Conservation (phyloP, 306 rosid species). For the Rubus parviflorus region DNA sequence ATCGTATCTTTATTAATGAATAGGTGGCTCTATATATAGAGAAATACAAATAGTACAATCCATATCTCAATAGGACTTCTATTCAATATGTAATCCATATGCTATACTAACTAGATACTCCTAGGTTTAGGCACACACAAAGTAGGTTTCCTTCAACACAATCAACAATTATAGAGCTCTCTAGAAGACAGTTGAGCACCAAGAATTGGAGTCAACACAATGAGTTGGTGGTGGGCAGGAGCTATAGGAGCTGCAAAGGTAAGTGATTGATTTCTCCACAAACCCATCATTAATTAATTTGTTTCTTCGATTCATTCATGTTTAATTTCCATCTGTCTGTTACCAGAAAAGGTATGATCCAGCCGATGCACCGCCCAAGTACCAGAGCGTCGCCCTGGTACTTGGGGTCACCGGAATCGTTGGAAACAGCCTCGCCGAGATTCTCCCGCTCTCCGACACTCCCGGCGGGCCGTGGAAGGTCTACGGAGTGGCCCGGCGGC, state of each 20-base stretch:
- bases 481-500: slow-evolving; percentile 60
- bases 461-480: slow-evolving; percentile 72
- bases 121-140: too few species aligned
- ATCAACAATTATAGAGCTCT: neutral
- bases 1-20: too few species aligned
- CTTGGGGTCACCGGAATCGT: slow-evolving; percentile 53
- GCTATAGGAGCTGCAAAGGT: slow-evolving; percentile 43
- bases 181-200: neutral
- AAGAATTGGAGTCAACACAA: neutral
- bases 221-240: slow-evolving; percentile 57
- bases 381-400: slow-evolving; percentile 39
- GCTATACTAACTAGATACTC: too few species aligned
- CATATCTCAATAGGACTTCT: too few species aligned
- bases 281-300: neutral
- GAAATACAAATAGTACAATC: too few species aligned
- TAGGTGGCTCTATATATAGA: too few species aligned
- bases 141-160: too few species aligned
- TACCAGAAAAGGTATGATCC: slow-evolving; percentile 19
- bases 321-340: neutral
- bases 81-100: too few species aligned
- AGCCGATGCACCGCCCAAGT: slow-evolving; percentile 10
- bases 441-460: slow-evolving; percentile 60
- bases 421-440: slow-evolving; percentile 61
- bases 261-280: neutral
- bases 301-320: neutral